Conservation (phyloP, 108 stramenopile species). For the Aureococcus anophagefferens region DNA sequence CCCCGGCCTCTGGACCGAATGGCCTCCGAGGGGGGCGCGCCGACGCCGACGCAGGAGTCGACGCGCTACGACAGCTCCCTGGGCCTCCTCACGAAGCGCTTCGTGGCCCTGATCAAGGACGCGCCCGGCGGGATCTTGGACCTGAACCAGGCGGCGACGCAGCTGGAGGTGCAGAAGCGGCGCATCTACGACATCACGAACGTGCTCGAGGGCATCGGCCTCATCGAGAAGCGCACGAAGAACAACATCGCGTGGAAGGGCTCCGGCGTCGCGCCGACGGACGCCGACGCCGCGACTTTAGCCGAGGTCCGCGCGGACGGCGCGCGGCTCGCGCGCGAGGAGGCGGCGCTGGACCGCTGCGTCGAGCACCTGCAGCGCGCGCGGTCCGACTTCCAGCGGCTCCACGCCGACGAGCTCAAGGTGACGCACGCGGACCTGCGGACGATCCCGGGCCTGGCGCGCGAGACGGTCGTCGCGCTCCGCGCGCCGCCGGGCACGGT, state of each 20-base stretch:
- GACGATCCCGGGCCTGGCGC: background rate
- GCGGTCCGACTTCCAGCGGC: too few species aligned
- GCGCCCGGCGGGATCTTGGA: slow-evolving; percentile 58
- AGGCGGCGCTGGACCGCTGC: too few species aligned
- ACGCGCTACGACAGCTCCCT: slow-evolving; percentile 73
- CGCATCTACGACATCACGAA: slow-evolving; percentile 92
- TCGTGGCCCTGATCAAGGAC: slow-evolving; percentile 60
- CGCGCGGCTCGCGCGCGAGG: too few species aligned
- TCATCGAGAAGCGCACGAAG: slow-evolving; percentile 74
- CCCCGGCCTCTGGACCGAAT: too few species aligned
- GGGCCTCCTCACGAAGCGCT: slow-evolving; percentile 77
- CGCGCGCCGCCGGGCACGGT: slow-evolving; percentile 73
- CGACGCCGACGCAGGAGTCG: too few species aligned
- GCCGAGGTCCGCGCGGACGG: too few species aligned
- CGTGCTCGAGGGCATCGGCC: slow-evolving; percentile 81
- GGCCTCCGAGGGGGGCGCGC: too few species aligned
- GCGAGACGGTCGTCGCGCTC: slow-evolving; percentile 78
- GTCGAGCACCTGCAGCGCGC: too few species aligned
- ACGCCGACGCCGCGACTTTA: background rate
- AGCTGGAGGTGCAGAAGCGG: slow-evolving; percentile 75
- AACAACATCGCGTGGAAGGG: slow-evolving; percentile 75
- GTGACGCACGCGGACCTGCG: background rate
- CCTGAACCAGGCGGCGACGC: slow-evolving; percentile 70
- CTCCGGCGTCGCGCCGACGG: background rate
- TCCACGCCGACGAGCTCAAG: background rate